These are phyloP conservation scores for Leptodontidium sp. DNA, from an alignment of 2,329 filamentous ascomycete species.

Conservation along the genomic window DNA sequence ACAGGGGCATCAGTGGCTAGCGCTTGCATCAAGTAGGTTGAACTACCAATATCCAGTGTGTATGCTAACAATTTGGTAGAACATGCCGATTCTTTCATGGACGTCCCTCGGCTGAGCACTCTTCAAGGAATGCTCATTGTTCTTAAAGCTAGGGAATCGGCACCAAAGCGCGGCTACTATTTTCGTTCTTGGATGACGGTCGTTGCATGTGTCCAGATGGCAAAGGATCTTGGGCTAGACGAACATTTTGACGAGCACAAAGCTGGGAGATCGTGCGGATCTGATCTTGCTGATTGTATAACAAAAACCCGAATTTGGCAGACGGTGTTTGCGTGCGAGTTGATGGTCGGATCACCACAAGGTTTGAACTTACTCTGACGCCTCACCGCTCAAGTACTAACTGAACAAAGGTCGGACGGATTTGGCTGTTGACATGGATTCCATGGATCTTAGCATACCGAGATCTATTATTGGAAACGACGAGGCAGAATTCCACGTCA, in stretches of 20 bases:
- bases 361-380: conserved; percentile 58
- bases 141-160: conserved; percentile 89
- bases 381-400: conserved; percentile 29
- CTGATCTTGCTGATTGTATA: conserved; percentile 76
- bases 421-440: conserved; percentile 76
- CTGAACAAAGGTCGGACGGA: conserved; percentile 72
- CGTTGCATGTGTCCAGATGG: conserved; percentile 92
- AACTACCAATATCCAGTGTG: neutral
- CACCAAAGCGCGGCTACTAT: conserved; percentile 92
- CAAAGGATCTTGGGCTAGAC: conserved; percentile 87
- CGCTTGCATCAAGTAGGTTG: conserved; percentile 76
- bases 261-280: conserved; percentile 74
- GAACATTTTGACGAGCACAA: conserved; percentile 85
- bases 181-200: conserved; percentile 98
- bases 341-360: conserved; percentile 94
- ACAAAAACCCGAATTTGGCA: conserved; percentile 92
- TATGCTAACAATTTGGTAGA: conserved; percentile 58
- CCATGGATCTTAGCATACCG: conserved; percentile 77
- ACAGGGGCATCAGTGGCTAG: conserved; percentile 91
- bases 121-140: conserved; percentile 89
- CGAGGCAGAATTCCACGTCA: conserved; percentile 77
- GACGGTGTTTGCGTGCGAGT: conserved; percentile 82
- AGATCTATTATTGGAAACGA: conserved; percentile 72
- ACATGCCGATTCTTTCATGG: conserved; percentile 93
- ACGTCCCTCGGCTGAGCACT: conserved; percentile 87